These are phyloP conservation scores for Corymbia citriodora DNA, from an alignment of 441 rosid genomes.

Conservation along the genomic window DNA sequence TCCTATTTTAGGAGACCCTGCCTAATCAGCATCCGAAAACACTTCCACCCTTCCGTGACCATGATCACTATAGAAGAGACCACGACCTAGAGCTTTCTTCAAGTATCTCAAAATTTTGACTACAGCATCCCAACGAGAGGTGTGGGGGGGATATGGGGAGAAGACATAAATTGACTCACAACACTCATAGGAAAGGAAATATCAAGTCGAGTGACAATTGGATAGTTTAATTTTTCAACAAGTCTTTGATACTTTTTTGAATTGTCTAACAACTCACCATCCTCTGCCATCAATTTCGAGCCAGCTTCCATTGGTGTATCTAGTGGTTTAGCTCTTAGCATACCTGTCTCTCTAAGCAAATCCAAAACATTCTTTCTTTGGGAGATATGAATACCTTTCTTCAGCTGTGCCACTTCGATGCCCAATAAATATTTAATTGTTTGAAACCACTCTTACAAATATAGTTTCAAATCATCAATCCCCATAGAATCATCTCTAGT, in stretches of 20 bases:
- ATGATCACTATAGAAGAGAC: neutral
- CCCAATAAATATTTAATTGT: neutral
- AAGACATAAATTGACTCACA: neutral
- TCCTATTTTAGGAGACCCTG: neutral
- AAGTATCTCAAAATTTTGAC: neutral
- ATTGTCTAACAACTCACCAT: neutral
- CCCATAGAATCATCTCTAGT: neutral
- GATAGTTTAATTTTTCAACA: neutral
- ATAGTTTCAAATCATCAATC: neutral
- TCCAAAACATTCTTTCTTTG: neutral
- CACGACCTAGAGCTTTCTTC: neutral
- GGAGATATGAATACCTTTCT: neutral
- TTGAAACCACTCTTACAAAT: neutral
- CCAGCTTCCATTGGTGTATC: neutral
- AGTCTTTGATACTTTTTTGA: neutral
- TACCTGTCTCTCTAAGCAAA: neutral
- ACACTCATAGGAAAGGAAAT: rapidly evolving
- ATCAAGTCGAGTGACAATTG: neutral
- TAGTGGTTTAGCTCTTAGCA: neutral
- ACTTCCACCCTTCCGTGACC: neutral
- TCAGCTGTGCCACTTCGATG: neutral
- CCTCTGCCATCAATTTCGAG: neutral
- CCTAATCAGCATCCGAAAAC: neutral
- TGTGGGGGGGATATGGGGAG: neutral
- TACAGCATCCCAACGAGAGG: neutral